Conservation (phyloP, 2,329 filamentous ascomycete species). For the Dothiorella sarmentorum region DNA sequence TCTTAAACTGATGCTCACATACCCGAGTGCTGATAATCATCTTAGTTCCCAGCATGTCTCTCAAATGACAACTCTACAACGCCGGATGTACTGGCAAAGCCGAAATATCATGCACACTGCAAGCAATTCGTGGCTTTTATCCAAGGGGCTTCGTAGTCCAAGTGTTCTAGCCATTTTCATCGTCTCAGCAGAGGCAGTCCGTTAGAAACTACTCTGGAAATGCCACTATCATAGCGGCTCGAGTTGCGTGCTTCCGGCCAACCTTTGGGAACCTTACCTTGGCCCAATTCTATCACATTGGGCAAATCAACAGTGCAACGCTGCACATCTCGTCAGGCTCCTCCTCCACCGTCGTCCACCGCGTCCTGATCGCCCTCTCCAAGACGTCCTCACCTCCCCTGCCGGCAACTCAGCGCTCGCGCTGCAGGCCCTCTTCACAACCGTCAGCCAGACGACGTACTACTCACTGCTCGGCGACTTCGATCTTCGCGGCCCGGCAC, state of each 20-base stretch:
- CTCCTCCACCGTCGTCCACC: not conserved
- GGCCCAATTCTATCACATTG: no score
- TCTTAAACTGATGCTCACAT: no score
- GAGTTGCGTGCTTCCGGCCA: not conserved
- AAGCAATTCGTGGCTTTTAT: no score
- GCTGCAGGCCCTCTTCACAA: slow-evolving; percentile 19
- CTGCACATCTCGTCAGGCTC: no score
- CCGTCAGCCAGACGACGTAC: slow-evolving; percentile 20
- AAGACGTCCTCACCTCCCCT: not conserved
- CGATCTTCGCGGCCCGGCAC: not conserved
- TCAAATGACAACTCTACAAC: no score
- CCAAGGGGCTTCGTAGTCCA: not conserved
- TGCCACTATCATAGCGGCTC: not conserved
- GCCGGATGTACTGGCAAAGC: no score
- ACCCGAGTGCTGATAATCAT: no score
- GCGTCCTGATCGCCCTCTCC: not conserved
- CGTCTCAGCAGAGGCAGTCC: not conserved
- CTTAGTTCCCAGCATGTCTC: no score
- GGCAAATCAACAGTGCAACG: no score
- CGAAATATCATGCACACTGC: no score
- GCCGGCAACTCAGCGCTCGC: slow-evolving; percentile 19
- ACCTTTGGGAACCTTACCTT: no score
- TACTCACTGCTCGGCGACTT: slow-evolving; percentile 20
- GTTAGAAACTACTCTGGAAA: not conserved
- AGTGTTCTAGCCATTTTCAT: not conserved